Conservation (phyloP, 805 yeast species). For the Wickerhamiella siamensis region DNA sequence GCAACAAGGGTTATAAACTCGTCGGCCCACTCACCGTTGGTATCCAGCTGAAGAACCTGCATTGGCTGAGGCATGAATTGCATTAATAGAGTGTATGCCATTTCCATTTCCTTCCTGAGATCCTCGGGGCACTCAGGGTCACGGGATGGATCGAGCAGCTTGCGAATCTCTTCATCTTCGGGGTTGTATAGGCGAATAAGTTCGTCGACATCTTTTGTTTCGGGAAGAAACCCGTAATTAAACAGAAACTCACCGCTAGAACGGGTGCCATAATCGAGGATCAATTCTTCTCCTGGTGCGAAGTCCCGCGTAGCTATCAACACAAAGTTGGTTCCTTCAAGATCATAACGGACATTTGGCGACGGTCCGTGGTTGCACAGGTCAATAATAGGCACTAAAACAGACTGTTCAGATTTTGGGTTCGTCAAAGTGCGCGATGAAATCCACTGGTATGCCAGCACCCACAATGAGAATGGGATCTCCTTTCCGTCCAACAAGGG, state of each 20-base stretch:
- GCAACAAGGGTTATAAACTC: conserved; percentile 18
- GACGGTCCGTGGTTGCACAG: conserved; percentile 33
- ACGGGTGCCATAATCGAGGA: conserved; percentile 27
- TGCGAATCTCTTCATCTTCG: conserved; percentile 9
- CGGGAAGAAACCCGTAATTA: conserved; percentile 29
- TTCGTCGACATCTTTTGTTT: conserved; percentile 10
- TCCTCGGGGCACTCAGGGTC: conserved; percentile 8
- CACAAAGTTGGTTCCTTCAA: conserved; percentile 5
- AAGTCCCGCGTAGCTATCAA: not conserved
- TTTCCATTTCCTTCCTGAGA: conserved; percentile 9
- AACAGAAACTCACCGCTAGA: conserved; percentile 26
- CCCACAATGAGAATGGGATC: conserved; percentile 18
- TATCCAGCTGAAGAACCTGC: conserved; percentile 5
- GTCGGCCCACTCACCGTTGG: conserved; percentile 13
- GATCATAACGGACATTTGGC: conserved; percentile 27
- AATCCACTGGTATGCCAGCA: conserved; percentile 26
- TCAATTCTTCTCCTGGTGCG: conserved; percentile 17
- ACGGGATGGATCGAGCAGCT: conserved; percentile 13
- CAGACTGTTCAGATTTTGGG: conserved; percentile 22
- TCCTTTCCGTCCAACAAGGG: conserved; percentile 1
- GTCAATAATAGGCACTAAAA: conserved; percentile 43
- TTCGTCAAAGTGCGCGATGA: conserved; percentile 24
- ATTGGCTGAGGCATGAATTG: conserved; percentile 15
- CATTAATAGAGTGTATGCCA: conserved; percentile 15
- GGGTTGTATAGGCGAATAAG: conserved; percentile 15